phyloP scores from a whole-genome alignment of 306 rosid genomes.

The Oemleria cerasiformis region DNA sequence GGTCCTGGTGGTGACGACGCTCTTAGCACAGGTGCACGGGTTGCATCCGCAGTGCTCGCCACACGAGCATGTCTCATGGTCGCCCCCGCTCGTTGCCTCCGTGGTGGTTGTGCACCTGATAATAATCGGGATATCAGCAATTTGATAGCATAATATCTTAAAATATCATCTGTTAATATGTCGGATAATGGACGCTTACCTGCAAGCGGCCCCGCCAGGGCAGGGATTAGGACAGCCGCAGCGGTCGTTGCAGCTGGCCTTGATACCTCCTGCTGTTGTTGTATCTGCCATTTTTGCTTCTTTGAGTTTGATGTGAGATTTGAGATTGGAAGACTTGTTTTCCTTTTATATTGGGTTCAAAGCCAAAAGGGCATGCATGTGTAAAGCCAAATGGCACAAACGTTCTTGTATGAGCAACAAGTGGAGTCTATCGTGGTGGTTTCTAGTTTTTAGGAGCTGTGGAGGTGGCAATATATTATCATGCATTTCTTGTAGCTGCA shows the following conservation, averaged over 20 bases:
- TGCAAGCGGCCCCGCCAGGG: conserved; percentile 21
- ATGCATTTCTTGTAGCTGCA: conserved; percentile 1
- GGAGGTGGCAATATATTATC: conserved; percentile 7
- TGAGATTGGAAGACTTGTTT: not conserved
- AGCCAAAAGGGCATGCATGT: not conserved
- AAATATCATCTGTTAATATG: not conserved
- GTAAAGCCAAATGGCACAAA: not conserved
- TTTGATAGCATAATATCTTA: not conserved
- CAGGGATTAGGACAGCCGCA: conserved; percentile 35
- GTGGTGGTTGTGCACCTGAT: conserved; percentile 10
- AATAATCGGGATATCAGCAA: not conserved
- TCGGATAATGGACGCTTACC: not conserved
- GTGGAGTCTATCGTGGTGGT: not conserved
- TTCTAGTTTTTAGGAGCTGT: too few species aligned
- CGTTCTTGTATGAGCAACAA: not conserved
- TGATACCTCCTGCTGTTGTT: not conserved
- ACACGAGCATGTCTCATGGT: conserved; percentile 57
- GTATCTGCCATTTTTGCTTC: conserved; percentile 9
- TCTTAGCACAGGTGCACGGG: conserved; percentile 59
- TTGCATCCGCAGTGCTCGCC: conserved; percentile 82
- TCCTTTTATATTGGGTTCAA: not conserved
- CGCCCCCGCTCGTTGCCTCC: conserved; percentile 8
- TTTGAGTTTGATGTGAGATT: not conserved
- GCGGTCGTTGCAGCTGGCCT: conserved; percentile 15
- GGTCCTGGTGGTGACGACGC: conserved; percentile 30